Conservation (phyloP, 208 protist species). For the Angomonas ambiguus region DNA sequence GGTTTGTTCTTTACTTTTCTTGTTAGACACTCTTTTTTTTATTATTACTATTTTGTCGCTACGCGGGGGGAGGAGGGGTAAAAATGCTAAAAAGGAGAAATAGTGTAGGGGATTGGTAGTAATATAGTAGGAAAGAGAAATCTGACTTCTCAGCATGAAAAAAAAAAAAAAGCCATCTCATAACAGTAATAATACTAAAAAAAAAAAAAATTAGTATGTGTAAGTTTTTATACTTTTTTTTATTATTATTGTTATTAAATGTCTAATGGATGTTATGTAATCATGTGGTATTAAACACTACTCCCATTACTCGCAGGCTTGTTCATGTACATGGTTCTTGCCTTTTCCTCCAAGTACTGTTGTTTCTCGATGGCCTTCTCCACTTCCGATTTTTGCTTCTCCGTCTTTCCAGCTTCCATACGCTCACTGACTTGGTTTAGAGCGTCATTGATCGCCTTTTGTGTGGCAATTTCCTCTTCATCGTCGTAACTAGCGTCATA, state of each 20-base stretch:
- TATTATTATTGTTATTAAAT: too few species aligned
- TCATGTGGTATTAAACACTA: too few species aligned
- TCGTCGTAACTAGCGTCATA: neutral
- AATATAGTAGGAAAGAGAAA: too few species aligned
- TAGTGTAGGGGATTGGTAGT: too few species aligned
- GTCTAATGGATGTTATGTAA: too few species aligned
- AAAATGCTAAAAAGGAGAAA: too few species aligned
- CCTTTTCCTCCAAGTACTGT: slow-evolving; percentile 28
- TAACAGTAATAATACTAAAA: neutral
- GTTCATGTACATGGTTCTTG: slow-evolving; percentile 23
- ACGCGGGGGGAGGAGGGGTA: too few species aligned
- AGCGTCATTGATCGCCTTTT: neutral
- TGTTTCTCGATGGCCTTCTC: slow-evolving; percentile 23
- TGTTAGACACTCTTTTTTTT: too few species aligned
- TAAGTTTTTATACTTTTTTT: neutral
- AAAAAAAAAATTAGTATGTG: slow-evolving; percentile 2
- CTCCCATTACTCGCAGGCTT: neutral
- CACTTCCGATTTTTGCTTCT: neutral
- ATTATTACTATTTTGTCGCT: too few species aligned
- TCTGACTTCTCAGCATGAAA: too few species aligned
- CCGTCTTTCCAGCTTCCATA: neutral
- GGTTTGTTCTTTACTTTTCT: too few species aligned
- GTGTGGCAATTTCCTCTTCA: neutral
- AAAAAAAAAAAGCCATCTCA: neutral
- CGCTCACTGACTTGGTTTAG: neutral